Percentiles rank a stretch among this genome's conserved stretches.
Evolutionary conservation across 495 filamentous ascomycete genomes (phyloP).

Genomic region (Talaromyces nanjingensis): DNA sequence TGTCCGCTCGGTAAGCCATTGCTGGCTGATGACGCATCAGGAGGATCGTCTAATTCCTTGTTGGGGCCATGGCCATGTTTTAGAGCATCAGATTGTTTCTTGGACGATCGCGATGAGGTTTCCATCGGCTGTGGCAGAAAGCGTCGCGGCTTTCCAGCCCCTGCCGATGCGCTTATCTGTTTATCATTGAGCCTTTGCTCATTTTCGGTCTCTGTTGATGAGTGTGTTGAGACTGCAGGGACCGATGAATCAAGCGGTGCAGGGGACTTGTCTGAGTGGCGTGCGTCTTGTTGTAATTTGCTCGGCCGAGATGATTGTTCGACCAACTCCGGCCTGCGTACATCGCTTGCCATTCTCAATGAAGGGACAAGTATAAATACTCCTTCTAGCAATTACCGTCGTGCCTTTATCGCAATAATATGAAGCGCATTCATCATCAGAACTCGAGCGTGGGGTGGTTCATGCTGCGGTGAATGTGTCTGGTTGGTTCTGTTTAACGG

Average conservation of each 20-base stretch:
- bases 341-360: slow-evolving; percentile 5
- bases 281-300: background rate
- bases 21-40: slow-evolving; percentile 1
- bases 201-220: background rate
- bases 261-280: background rate
- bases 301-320: slow-evolving; percentile 8
- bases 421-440: background rate
- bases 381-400: background rate
- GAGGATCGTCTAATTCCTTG: slow-evolving; percentile 5
- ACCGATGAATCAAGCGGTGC: slow-evolving; percentile 9
- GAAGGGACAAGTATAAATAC: background rate
- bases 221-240: background rate
- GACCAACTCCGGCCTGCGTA: slow-evolving; percentile 7
- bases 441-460: background rate
- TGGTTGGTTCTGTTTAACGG: background rate
- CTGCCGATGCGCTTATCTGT: background rate
- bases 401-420: background rate
- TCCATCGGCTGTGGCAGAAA: slow-evolving; percentile 63
- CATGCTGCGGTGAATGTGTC: background rate
- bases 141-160: slow-evolving; percentile 25
- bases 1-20: background rate
- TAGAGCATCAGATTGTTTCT: slow-evolving; percentile 38
- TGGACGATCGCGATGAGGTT: slow-evolving; percentile 53
- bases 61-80: slow-evolving; percentile 33
- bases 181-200: background rate